Conservation (phyloP, 441 rosid genomes). For the Populus hybrid region DNA sequence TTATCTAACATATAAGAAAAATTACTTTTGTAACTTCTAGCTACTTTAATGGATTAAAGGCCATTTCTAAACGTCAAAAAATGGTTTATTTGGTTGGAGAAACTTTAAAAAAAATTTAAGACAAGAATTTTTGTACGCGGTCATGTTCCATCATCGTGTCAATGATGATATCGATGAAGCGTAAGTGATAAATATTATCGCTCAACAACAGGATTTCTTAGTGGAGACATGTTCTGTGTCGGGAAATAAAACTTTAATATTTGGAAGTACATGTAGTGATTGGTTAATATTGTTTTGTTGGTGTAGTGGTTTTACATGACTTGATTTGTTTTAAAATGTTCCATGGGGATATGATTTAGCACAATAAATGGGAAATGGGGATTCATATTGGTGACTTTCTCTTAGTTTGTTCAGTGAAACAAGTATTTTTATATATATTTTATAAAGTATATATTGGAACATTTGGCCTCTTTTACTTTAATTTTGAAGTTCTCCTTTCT, state of each 20-base stretch:
- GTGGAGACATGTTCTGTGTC: background rate
- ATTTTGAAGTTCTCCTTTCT: conserved; percentile 8
- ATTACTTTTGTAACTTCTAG: background rate
- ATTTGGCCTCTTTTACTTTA: background rate
- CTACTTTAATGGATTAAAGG: background rate
- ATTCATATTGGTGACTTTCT: background rate
- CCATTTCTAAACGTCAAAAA: too few relatives aligned
- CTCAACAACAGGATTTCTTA: background rate
- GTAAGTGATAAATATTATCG: background rate
- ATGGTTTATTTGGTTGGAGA: too few relatives aligned
- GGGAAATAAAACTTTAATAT: too few relatives aligned
- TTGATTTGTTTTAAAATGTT: background rate
- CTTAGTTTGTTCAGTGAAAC: background rate
- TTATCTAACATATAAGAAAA: too few relatives aligned
- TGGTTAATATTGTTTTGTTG: background rate
- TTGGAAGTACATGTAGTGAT: background rate
- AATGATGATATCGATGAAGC: background rate
- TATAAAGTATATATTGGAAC: background rate
- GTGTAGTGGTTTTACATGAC: background rate
- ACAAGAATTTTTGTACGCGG: too few relatives aligned
- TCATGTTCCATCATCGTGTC: background rate
- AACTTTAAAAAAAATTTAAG: too few relatives aligned
- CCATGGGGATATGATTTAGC: background rate
- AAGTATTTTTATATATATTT: background rate
- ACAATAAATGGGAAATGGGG: background rate